A percentile compares a stretch with the other conserved stretches of the same genome.
Conservation (phyloP, 257 asterid species). For the Catharanthus roseus region DNA sequence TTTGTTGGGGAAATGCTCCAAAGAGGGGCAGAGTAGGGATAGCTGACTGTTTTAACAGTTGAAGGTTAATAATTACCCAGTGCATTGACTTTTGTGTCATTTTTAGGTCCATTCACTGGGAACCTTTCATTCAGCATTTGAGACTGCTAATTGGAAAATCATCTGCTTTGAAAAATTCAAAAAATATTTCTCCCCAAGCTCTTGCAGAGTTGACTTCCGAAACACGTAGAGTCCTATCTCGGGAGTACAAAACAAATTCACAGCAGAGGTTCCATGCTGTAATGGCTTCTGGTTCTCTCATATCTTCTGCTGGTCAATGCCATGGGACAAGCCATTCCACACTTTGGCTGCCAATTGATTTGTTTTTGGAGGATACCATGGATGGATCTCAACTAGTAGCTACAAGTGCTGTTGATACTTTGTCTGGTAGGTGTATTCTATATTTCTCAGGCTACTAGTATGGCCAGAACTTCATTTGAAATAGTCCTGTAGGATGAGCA, state of each 20-base stretch:
- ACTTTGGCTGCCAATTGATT: conserved; percentile 90
- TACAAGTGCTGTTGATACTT: conserved; percentile 81
- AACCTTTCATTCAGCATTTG: conserved; percentile 57
- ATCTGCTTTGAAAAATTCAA: conserved; percentile 66
- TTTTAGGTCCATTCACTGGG: conserved; percentile 77
- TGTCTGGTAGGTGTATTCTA: conserved; percentile 42
- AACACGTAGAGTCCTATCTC: conserved; percentile 50
- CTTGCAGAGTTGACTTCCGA: conserved; percentile 76
- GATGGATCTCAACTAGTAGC: conserved; percentile 76
- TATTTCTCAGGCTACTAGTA: conserved; percentile 16
- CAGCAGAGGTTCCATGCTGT: conserved; percentile 60
- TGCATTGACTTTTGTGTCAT: conserved; percentile 19
- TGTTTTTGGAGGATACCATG: conserved; percentile 85
- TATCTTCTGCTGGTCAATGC: conserved; percentile 54
- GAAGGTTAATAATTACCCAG: not conserved
- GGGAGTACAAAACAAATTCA: conserved; percentile 69
- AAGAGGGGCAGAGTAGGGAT: not conserved
- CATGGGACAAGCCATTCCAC: conserved; percentile 55
- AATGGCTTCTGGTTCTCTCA: conserved; percentile 43
- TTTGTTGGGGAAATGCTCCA: not conserved
- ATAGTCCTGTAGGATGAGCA: conserved; percentile 9
- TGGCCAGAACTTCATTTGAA: not conserved
- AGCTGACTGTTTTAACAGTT: not conserved
- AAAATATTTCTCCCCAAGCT: conserved; percentile 63
- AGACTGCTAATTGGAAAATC: conserved; percentile 68